Evolutionary conservation across 306 rosid species (phyloP), one percentile per base, ranked within the genome.

Genomic region (Vigna reflexopilosa): DNA sequence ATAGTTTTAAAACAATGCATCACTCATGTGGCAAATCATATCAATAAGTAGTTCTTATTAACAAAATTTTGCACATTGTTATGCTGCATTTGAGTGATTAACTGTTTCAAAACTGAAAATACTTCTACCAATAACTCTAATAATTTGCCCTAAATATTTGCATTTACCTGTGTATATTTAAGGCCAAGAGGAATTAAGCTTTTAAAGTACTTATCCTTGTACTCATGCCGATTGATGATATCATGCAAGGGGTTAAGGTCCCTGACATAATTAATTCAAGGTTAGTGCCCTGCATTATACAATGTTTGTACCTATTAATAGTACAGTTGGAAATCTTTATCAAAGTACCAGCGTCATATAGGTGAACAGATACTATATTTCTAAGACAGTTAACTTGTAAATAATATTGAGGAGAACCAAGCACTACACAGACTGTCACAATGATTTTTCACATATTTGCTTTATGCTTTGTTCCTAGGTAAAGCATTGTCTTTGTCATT

Each of bases 191-290:
- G 93, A 59, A 90, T 76, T 74, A 94, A 81, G 82, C 90, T 83
- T 77, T 72, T 82, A 48, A 85, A 94, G 87, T 94, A 90, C 84
- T 89, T 94, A 52, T 94, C 98, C 83, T 77, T 87, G 86, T 94
- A 94, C 66, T 87, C 87, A 2, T 80, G 57, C 64, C 38, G 84
- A 79, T 72, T 57, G 84, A 90, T 89, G 83, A 92, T 86, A 85
- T 92, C 91, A 66, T 94, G 91, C 88, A 94, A 85, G 50, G 98
- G 98, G 75, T 92, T 92, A 70, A 94, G 96, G 84, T 92, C 98
- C 95, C 98, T 92, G 81, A 19, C 59, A 80, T 45, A 56, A 71
- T 75, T 55, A 85, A 69, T 49, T 69, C 64, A 40, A 67, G 40
- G 40, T 82, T 75, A 82, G 65, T 70, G 38, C n/a, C 50, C 69